phyloP scores from a whole-genome alignment of 441 rosid genomes.

The Mallotus repandus region DNA sequence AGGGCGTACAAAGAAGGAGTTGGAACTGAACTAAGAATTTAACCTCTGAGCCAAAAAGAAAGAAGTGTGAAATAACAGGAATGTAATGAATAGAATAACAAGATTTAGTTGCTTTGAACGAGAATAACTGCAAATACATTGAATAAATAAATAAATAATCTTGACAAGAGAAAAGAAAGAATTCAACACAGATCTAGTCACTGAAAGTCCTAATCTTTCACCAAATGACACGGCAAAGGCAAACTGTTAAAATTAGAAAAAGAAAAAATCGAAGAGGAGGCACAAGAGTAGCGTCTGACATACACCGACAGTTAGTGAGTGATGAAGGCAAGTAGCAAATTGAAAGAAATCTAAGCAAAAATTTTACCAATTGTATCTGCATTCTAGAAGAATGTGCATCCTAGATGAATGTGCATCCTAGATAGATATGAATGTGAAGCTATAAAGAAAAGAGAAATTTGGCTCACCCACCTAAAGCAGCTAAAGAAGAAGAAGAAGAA shows the following conservation, averaged over 20 bases:
- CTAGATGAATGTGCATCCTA: too few relatives aligned
- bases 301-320: neutral
- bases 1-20: neutral
- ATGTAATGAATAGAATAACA: neutral
- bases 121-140: too few relatives aligned
- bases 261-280: neutral
- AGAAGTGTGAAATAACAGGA: neutral
- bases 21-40: neutral
- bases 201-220: neutral
- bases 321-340: neutral
- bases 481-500: neutral
- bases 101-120: neutral
- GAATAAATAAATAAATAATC: neutral
- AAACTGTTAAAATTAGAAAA: neutral
- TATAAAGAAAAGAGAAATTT: neutral
- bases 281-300: neutral
- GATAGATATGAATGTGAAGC: too few relatives aligned
- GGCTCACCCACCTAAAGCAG: neutral
- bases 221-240: neutral
- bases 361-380: too few relatives aligned
- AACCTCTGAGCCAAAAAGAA: neutral
- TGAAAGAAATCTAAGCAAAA: too few relatives aligned
- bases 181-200: conserved; percentile 14
- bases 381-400: too few relatives aligned
- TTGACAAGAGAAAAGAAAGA: neutral